Conservation (phyloP, 2,329 filamentous ascomycete genomes). For the Thelonectria olida region DNA sequence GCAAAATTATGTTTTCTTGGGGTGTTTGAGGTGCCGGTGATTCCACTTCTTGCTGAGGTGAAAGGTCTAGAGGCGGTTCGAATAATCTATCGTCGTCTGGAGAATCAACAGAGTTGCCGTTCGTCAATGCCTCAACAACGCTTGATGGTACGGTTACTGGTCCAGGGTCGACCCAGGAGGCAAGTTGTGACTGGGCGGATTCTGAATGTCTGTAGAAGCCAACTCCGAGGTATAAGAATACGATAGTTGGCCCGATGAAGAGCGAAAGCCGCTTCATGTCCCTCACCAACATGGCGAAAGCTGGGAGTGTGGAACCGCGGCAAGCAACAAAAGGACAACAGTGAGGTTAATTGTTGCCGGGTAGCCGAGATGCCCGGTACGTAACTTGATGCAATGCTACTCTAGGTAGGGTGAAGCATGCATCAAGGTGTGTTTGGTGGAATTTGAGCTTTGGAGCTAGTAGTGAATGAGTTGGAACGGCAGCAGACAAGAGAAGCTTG, state of each 20-base stretch:
- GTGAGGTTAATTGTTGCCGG: neutral
- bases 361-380: too few relatives aligned
- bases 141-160: slow-evolving; percentile 1
- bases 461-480: too few relatives aligned
- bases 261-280: slow-evolving; percentile 46
- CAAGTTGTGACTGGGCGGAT: slow-evolving; percentile 1
- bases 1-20: neutral
- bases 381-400: too few relatives aligned
- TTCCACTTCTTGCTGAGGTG: neutral
- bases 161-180: slow-evolving; percentile 19
- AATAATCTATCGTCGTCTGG: neutral
- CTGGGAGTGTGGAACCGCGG: neutral
- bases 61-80: neutral
- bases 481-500: too few relatives aligned
- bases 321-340: neutral
- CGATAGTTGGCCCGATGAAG: slow-evolving; percentile 40
- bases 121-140: too few relatives aligned
- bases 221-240: slow-evolving; percentile 43
- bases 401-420: too few relatives aligned
- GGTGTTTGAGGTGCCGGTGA: neutral
- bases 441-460: too few relatives aligned
- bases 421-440: too few relatives aligned
- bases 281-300: slow-evolving; percentile 43
- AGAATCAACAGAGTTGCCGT: neutral
- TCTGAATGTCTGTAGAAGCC: slow-evolving; percentile 28